Percentiles rank a stretch among this genome's conserved stretches.
Conservation (phyloP, 768 basidiomycete genomes). For the Guyanaporus albipodus region DNA sequence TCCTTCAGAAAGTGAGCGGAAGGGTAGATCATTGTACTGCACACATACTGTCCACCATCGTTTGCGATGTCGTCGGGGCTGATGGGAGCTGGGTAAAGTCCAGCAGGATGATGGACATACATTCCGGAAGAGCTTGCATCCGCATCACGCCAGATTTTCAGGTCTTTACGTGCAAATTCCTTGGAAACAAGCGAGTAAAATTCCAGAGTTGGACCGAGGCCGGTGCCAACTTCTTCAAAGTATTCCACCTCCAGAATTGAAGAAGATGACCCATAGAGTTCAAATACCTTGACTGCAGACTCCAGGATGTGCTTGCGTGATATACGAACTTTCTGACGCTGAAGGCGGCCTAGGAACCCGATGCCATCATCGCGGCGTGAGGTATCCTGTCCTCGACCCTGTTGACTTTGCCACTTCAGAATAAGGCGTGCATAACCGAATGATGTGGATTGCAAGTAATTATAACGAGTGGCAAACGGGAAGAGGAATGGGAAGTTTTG, state of each 20-base stretch:
- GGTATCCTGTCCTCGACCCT: slow-evolving; percentile 70
- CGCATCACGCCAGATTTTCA: slow-evolving; percentile 90
- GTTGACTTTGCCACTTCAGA: slow-evolving; percentile 90
- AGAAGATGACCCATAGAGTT: slow-evolving; percentile 91
- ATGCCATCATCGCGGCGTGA: slow-evolving; percentile 87
- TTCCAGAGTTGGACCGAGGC: slow-evolving; percentile 94
- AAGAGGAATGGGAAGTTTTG: slow-evolving; percentile 98
- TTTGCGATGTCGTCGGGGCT: slow-evolving; percentile 62
- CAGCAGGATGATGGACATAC: slow-evolving; percentile 81
- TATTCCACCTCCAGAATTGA: slow-evolving; percentile 97
- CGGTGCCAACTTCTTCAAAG: slow-evolving; percentile 98
- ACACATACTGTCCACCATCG: slow-evolving; percentile 70
- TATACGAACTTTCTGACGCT: slow-evolving; percentile 95
- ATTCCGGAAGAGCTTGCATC: slow-evolving; percentile 56
- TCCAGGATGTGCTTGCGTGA: slow-evolving; percentile 93
- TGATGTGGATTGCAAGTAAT: slow-evolving; percentile 95
- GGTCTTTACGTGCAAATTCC: slow-evolving; percentile 85
- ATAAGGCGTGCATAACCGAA: slow-evolving; percentile 97
- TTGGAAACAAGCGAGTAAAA: slow-evolving; percentile 97
- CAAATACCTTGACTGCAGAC: slow-evolving; percentile 94
- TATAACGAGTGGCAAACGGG: slow-evolving; percentile 96
- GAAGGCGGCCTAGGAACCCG: slow-evolving; percentile 86
- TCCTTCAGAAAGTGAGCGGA: slow-evolving; percentile 44
- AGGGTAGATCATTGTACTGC: neutral
- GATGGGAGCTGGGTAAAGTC: slow-evolving; percentile 86